Percentiles rank a stretch among this genome's conserved stretches.
phyloP scores from a whole-genome alignment of 2,329 filamentous ascomycete genomes.

The Trichoderma pleuroti region DNA sequence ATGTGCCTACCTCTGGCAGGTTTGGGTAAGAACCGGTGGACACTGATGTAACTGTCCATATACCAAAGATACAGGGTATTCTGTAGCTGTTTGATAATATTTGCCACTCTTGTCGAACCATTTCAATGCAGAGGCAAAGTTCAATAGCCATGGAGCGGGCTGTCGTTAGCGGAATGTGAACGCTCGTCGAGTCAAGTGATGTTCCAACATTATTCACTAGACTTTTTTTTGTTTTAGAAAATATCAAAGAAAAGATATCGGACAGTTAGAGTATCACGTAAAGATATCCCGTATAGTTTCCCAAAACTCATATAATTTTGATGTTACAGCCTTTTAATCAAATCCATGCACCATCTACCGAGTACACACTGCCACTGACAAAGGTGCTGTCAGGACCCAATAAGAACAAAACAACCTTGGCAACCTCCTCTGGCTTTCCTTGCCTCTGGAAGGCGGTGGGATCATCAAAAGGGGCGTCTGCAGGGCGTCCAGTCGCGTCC shows the following conservation, averaged over 20 bases:
- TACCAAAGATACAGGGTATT: neutral
- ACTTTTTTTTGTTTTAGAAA: neutral
- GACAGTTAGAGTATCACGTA: too few species aligned
- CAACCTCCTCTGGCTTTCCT: conserved; percentile 41
- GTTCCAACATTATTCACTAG: neutral
- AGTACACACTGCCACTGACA: conserved; percentile 40
- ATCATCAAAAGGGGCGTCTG: conserved; percentile 41
- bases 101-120: neutral
- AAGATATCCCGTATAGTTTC: neutral
- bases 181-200: neutral
- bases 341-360: conserved; percentile 45
- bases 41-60: neutral
- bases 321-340: conserved; percentile 18
- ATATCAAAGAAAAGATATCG: neutral
- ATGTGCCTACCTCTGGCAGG: neutral
- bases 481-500: conserved; percentile 33
- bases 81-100: neutral
- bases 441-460: conserved; percentile 41
- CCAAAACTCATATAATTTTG: neutral
- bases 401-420: conserved; percentile 35
- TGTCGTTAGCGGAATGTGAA: neutral
- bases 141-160: neutral
- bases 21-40: neutral
- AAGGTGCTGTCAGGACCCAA: conserved; percentile 36
- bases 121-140: neutral